Evolutionary conservation across 768 basidiomycete species (phyloP).

Genomic region (Russula griseocarnosa): DNA sequence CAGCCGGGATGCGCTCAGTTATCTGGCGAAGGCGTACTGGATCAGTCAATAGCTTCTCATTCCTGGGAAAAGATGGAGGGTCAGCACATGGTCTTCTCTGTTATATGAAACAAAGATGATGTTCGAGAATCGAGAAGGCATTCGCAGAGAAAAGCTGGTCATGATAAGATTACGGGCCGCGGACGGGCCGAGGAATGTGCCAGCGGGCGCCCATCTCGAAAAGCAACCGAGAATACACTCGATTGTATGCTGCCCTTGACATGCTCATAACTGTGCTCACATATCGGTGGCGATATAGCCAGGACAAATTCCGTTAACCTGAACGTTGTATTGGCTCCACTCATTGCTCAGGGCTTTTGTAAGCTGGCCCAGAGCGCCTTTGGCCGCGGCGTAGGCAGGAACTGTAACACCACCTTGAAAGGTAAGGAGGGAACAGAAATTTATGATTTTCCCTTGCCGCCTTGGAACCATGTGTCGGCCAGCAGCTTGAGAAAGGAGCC

Average conservation of each 20-base stretch:
- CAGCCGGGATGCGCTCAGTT: slow-evolving; percentile 65
- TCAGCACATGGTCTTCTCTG: slow-evolving; percentile 14
- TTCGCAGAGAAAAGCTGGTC: neutral
- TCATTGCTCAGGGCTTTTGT: slow-evolving; percentile 92
- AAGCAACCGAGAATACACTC: slow-evolving; percentile 15
- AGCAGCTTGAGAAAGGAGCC: slow-evolving; percentile 81
- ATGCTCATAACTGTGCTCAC: slow-evolving; percentile 39
- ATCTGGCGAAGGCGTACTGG: slow-evolving; percentile 60
- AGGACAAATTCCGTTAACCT: slow-evolving; percentile 85
- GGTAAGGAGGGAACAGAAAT: slow-evolving; percentile 42
- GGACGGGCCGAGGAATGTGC: slow-evolving; percentile 21
- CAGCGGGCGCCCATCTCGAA: neutral
- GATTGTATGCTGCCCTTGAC: slow-evolving; percentile 15
- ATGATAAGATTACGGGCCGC: slow-evolving; percentile 27
- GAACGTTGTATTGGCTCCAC: slow-evolving; percentile 84
- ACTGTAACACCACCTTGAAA: slow-evolving; percentile 62
- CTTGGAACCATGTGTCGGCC: slow-evolving; percentile 83
- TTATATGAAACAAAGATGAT: slow-evolving; percentile 18
- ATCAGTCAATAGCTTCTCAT: slow-evolving; percentile 59
- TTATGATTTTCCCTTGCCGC: slow-evolving; percentile 67
- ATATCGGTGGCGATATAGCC: slow-evolving; percentile 90
- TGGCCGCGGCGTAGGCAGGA: slow-evolving; percentile 89
- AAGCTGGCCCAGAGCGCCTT: slow-evolving; percentile 79
- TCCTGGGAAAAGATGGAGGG: slow-evolving; percentile 41
- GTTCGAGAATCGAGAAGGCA: slow-evolving; percentile 13